phyloP scores from a whole-genome alignment of 306 rosid genomes.

The Canavalia ensiformis region DNA sequence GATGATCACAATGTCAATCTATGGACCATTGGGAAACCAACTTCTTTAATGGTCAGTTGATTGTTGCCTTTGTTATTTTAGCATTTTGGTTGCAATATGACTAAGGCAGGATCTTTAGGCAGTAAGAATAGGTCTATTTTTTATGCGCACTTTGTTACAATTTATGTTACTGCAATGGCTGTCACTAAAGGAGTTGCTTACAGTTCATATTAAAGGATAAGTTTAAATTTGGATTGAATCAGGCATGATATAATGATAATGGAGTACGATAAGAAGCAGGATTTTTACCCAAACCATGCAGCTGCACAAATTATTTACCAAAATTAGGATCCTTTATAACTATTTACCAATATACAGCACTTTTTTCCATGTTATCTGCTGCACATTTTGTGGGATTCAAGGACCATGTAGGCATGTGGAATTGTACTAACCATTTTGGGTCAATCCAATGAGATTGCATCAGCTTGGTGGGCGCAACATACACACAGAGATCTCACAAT shows the following conservation, averaged over 20 bases:
- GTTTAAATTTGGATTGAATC: constrained; percentile 23
- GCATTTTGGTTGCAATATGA: constrained; percentile 41
- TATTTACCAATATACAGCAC: background rate
- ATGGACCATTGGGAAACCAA: constrained; percentile 91
- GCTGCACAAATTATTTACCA: background rate
- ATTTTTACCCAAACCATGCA: background rate
- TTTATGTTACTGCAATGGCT: constrained; percentile 1
- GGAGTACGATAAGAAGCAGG: background rate
- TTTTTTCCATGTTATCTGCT: background rate
- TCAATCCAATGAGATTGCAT: background rate
- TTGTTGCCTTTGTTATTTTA: constrained; percentile 39
- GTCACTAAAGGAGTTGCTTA: constrained; percentile 21
- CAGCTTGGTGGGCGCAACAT: background rate
- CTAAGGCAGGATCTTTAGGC: constrained; percentile 4
- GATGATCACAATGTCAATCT: constrained; percentile 91
- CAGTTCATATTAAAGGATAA: background rate
- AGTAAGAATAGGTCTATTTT: constrained; percentile 35
- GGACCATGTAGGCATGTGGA: background rate
- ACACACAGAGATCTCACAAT: background rate
- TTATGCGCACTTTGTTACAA: constrained; percentile 12
- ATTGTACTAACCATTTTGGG: background rate
- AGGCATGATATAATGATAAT: background rate
- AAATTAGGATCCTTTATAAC: background rate
- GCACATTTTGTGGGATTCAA: constrained; percentile 1
- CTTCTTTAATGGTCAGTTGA: constrained; percentile 74